Percentiles rank a stretch among this genome's conserved stretches.
These are phyloP conservation scores for Podaxis sp. DNA, from an alignment of 768 basidiomycete species.

Conservation along the genomic window DNA sequence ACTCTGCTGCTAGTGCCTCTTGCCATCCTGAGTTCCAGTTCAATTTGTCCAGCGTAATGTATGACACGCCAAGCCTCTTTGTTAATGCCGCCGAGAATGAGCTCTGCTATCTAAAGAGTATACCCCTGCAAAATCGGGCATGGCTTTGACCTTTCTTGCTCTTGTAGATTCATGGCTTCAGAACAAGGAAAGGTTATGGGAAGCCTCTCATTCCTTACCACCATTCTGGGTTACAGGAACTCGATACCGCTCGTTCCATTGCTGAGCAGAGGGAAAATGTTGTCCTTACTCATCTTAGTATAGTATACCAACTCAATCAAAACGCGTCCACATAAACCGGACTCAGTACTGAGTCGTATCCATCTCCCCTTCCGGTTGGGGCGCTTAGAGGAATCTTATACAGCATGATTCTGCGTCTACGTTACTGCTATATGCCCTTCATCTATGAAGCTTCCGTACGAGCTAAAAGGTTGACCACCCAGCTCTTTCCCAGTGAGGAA, in stretches of 20 bases:
- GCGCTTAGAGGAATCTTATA: too few species aligned
- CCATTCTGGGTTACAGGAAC: conserved; percentile 45
- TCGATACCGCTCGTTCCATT: conserved; percentile 43
- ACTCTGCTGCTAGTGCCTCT: conserved; percentile 27
- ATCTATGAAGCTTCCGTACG: too few species aligned
- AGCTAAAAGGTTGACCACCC: too few species aligned
- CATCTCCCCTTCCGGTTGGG: too few species aligned
- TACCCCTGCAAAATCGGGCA: neutral
- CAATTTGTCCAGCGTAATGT: conserved; percentile 44
- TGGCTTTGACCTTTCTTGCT: conserved; percentile 28
- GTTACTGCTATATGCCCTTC: too few species aligned
- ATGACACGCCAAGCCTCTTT: conserved; percentile 39
- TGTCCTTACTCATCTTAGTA: neutral
- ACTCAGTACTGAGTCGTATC: too few species aligned
- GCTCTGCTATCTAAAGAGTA: conserved; percentile 29
- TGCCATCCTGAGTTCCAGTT: conserved; percentile 51
- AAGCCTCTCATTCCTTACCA: conserved; percentile 30
- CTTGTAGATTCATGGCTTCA: conserved; percentile 17
- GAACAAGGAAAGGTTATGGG: neutral
- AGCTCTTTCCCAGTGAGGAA: too few species aligned
- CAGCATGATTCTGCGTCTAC: too few species aligned
- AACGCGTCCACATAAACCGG: too few species aligned
- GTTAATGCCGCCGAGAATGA: conserved; percentile 47
- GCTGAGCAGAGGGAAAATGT: neutral
- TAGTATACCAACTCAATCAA: too few species aligned